phyloP scores from a whole-genome alignment of 1,139 yeast genomes.

The Candida sanyaensis region DNA sequence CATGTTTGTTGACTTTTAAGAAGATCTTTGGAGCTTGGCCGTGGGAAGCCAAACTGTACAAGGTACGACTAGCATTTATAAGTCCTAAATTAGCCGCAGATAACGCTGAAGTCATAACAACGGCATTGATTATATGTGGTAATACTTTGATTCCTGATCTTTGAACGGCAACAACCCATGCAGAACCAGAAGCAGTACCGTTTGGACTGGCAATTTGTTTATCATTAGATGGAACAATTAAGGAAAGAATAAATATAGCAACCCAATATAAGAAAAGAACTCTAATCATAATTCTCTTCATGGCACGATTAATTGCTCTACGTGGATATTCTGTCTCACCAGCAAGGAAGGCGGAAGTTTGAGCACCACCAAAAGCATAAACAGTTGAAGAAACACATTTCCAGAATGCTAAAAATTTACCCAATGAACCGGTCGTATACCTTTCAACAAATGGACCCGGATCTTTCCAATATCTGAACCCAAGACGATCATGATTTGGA shows the following conservation, averaged over 20 bases:
- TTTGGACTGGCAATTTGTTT: conserved; percentile 34
- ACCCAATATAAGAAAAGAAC: conserved; percentile 44
- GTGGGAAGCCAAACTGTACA: conserved; percentile 49
- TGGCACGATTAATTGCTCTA: conserved; percentile 47
- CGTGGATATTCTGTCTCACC: conserved; percentile 54
- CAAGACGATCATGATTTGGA: conserved; percentile 21
- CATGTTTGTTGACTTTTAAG: conserved; percentile 34
- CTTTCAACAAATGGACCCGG: conserved; percentile 26
- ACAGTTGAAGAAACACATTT: conserved; percentile 25
- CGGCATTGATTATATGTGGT: conserved; percentile 52
- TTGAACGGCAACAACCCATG: conserved; percentile 55
- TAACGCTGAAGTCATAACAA: conserved; percentile 53
- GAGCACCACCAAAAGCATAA: conserved; percentile 33
- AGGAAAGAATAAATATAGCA: conserved; percentile 45
- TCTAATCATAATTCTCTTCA: conserved; percentile 47
- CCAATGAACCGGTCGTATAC: conserved; percentile 22
- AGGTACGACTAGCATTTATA: conserved; percentile 42
- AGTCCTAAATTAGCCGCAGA: conserved; percentile 51
- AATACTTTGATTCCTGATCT: conserved; percentile 50
- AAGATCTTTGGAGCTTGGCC: conserved; percentile 45
- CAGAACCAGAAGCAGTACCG: conserved; percentile 54
- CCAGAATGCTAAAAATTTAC: conserved; percentile 30
- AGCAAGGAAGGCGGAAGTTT: conserved; percentile 44
- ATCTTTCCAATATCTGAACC: conserved; percentile 29
- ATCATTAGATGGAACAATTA: conserved; percentile 49